These are phyloP conservation scores for Coniella vitis DNA, from an alignment of 2,329 filamentous ascomycete species.

Conservation along the genomic window DNA sequence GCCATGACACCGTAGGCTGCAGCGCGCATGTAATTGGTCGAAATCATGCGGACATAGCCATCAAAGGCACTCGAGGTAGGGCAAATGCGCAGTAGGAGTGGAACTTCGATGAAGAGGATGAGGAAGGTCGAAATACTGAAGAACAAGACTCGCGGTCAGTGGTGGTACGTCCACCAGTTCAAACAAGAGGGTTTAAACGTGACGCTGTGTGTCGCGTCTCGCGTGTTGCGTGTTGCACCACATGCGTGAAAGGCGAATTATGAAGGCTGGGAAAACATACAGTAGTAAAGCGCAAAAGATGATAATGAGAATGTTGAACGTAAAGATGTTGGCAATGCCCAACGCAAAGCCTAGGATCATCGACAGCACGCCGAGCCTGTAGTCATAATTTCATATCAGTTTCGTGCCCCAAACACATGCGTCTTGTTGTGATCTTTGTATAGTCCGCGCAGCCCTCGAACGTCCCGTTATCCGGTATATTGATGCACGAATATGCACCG, in stretches of 20 bases:
- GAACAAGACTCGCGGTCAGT: slow-evolving; percentile 1
- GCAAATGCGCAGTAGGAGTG: slow-evolving; percentile 93
- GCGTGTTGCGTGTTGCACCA: not conserved
- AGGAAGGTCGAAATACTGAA: slow-evolving; percentile 61
- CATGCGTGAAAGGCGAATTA: not conserved
- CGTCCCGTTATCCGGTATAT: not conserved
- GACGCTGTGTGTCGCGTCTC: not conserved
- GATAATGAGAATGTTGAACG: slow-evolving; percentile 40
- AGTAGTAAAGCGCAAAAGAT: slow-evolving; percentile 47
- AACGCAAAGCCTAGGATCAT: slow-evolving; percentile 66
- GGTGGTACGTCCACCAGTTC: not conserved
- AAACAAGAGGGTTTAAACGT: not conserved
- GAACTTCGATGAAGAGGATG: slow-evolving; percentile 83
- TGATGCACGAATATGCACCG: not conserved
- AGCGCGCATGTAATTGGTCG: slow-evolving; percentile 95
- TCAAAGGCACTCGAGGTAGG: slow-evolving; percentile 90
- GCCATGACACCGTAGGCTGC: slow-evolving; percentile 78
- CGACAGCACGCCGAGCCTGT: slow-evolving; percentile 61
- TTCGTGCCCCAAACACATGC: slow-evolving; percentile 14
- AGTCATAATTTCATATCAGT: slow-evolving; percentile 14
- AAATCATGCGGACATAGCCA: slow-evolving; percentile 79
- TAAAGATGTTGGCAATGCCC: slow-evolving; percentile 62
- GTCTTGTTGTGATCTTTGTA: not conserved
- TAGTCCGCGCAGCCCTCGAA: not conserved
- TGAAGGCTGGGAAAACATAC: slow-evolving; percentile 35